These are phyloP conservation scores for Candida vaughaniae DNA, from an alignment of 805 yeast species.

Conservation along the genomic window DNA sequence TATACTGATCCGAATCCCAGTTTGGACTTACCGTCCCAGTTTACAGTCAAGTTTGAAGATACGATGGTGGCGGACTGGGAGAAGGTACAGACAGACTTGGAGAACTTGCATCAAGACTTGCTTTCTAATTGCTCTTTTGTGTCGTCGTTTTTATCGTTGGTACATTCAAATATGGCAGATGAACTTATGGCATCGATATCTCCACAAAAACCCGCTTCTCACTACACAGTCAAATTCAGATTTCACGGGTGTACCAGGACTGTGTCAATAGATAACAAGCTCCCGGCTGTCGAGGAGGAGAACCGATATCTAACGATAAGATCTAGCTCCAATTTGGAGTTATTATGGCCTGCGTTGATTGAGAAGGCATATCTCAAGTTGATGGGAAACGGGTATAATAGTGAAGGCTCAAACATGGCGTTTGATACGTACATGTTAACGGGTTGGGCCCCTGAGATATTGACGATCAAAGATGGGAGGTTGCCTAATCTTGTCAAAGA, in stretches of 20 bases:
- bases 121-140: constrained; percentile 77
- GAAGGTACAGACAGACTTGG: constrained; percentile 23
- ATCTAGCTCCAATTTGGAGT: constrained; percentile 29
- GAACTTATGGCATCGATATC: constrained; percentile 22
- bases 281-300: constrained; percentile 36
- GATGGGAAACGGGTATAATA: constrained; percentile 56
- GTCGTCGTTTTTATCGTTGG: constrained; percentile 58
- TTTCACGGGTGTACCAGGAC: constrained; percentile 55
- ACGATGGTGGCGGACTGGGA: constrained; percentile 41
- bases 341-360: constrained; percentile 67
- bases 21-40: constrained; percentile 15
- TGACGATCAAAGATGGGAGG: constrained; percentile 37
- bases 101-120: constrained; percentile 46
- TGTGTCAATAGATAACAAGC: constrained; percentile 45
- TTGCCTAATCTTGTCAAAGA: constrained; percentile 16
- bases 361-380: constrained; percentile 75
- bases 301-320: constrained; percentile 32
- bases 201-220: constrained; percentile 22
- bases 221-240: constrained; percentile 40
- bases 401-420: constrained; percentile 74
- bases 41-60: constrained; percentile 8
- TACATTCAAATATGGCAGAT: constrained; percentile 20
- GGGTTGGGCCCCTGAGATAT: constrained; percentile 72
- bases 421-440: constrained; percentile 62
- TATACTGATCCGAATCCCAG: background rate